phyloP scores from a whole-genome alignment of 495 filamentous ascomycete genomes.

The Penicillium malachiteum region DNA sequence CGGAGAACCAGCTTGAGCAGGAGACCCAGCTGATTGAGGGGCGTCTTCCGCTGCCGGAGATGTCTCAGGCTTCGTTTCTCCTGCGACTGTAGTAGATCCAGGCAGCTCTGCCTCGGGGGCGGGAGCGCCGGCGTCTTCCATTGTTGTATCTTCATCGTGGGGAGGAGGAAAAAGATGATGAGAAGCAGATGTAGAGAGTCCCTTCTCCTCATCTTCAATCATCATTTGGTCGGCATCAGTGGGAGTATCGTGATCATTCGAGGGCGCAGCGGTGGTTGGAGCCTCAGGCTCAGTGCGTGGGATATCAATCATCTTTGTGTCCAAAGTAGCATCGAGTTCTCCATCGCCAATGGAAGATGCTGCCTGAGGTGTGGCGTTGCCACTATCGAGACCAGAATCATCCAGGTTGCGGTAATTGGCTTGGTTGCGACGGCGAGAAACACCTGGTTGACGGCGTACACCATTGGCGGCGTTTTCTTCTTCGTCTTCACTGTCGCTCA shows the following conservation, averaged over 20 bases:
- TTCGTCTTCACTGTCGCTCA: conserved; percentile 86
- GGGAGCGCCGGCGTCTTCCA: conserved; percentile 58
- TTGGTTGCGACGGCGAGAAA: conserved; percentile 61
- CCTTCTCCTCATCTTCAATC: conserved; percentile 41
- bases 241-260: conserved; percentile 41
- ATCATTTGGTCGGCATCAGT: conserved; percentile 38
- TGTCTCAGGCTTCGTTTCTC: conserved; percentile 25
- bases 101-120: conserved; percentile 23
- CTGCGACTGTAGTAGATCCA: conserved; percentile 13
- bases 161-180: conserved; percentile 47
- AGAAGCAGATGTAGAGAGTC: conserved; percentile 37
- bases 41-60: conserved; percentile 22
- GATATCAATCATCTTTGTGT: conserved; percentile 51
- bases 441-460: conserved; percentile 60
- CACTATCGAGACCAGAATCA: conserved; percentile 67
- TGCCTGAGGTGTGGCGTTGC: conserved; percentile 53
- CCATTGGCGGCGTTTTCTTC: conserved; percentile 75
- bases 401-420: conserved; percentile 69
- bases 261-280: conserved; percentile 18
- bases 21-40: conserved; percentile 19
- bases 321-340: conserved; percentile 47
- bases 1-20: conserved; percentile 19
- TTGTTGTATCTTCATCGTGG: conserved; percentile 61
- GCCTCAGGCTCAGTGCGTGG: conserved; percentile 40
- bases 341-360: conserved; percentile 51